Conservation (phyloP, 1,284 basidiomycete species). For the Trichosporon faecale region DNA sequence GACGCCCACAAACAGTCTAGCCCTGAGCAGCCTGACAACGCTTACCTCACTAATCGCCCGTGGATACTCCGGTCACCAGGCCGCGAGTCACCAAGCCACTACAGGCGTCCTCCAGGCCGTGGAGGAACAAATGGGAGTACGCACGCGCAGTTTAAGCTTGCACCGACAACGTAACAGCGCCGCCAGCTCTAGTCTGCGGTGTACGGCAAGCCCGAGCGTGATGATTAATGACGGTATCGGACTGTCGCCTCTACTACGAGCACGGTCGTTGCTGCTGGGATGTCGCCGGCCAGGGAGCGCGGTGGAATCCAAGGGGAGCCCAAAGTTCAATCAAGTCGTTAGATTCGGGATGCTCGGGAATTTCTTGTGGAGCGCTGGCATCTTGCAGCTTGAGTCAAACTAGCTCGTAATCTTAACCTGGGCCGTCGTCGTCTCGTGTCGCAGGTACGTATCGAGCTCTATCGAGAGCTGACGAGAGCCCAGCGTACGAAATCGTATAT, state of each 20-base stretch:
- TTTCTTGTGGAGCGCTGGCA: background rate
- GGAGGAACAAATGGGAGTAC: background rate
- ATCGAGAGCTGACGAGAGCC: background rate
- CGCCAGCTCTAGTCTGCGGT: background rate
- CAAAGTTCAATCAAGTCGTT: constrained; percentile 1
- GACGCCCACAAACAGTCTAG: background rate
- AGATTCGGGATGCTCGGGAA: background rate
- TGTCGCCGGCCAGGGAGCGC: background rate
- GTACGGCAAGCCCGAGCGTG: background rate
- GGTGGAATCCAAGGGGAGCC: background rate
- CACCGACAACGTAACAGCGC: background rate
- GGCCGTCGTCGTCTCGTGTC: background rate
- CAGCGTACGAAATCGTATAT: background rate
- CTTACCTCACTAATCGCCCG: background rate
- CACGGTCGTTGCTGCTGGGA: background rate
- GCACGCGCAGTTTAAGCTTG: background rate
- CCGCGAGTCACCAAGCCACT: no score
- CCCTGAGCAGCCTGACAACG: background rate
- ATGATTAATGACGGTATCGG: constrained; percentile 1
- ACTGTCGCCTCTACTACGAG: background rate
- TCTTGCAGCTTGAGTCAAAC: background rate
- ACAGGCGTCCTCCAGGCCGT: no score
- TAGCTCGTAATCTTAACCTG: background rate
- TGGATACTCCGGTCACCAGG: background rate
- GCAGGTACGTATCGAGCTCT: background rate